phyloP scores from a whole-genome alignment of 2,329 filamentous ascomycete species.

The Dactylellina parvicollis region DNA sequence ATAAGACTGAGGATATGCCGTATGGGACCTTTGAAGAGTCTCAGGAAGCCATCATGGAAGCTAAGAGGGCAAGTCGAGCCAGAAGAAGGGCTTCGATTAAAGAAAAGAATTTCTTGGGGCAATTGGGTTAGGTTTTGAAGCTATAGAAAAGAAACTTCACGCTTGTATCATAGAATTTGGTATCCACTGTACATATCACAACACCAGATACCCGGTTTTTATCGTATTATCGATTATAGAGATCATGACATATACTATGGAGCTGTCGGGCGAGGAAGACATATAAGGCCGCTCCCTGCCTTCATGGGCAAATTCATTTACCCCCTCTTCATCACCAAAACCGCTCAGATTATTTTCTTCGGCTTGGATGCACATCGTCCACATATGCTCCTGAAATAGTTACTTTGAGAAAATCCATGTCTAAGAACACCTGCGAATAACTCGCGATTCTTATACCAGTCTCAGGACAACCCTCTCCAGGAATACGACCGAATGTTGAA shows the following conservation, averaged over 20 bases:
- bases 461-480: no score
- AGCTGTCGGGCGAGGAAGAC: not conserved
- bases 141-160: conserved; percentile 69
- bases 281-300: not conserved
- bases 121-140: conserved; percentile 22
- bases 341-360: not conserved
- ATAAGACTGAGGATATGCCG: conserved; percentile 51
- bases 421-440: no score
- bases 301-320: not conserved
- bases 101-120: conserved; percentile 78
- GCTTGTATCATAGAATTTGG: conserved; percentile 39
- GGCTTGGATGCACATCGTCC: no score
- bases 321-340: not conserved
- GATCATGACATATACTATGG: conserved; percentile 11
- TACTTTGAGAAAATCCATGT: no score
- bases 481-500: no score
- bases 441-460: no score
- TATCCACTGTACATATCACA: conserved; percentile 51
- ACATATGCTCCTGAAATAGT: no score
- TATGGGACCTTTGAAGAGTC: conserved; percentile 62
- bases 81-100: conserved; percentile 81
- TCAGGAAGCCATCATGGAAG: conserved; percentile 68
- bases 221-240: conserved; percentile 3
- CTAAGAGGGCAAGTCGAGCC: conserved; percentile 76
- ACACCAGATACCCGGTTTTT: conserved; percentile 27